Evolutionary conservation across 2,329 filamentous ascomycete genomes (phyloP), one percentile per base, ranked within the genome.

Genomic region (Colletotrichum tanaceti): DNA sequence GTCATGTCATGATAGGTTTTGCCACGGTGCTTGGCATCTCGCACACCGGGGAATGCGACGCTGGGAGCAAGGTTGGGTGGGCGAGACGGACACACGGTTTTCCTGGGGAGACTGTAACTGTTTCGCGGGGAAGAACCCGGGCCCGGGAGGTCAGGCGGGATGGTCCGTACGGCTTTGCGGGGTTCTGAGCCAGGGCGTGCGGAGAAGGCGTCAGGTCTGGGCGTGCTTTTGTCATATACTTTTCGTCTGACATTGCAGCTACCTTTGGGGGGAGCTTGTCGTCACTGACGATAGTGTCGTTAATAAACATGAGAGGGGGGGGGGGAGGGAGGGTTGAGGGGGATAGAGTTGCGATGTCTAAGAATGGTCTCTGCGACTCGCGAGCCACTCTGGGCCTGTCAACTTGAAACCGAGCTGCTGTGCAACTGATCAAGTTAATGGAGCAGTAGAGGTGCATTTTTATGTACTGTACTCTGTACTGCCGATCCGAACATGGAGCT

Each of bases 121-220:
- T 24, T 47, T 39, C 50, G 50, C 66, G 55, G 66, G 62, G 66
- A 60, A 69, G 54, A 24, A 66, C 66, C 66, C 62, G 55, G 66
- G 53, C 55, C 28, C 62, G 43, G 50, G 46, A 50, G 66, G 66
- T 69, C 66, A 69, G 62, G 64, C 57, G 62, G 62, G 62, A 69
- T 64, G 62, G 54, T 43, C 63, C 66, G 49, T 60, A 41, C 22
- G 57, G 35, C 58, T 43, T 50, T 35, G 35, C 58, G 32, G 50
- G 41, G 46, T 50, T 50, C 44, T 16, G 35, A n/a, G 3, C 5
- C 7, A 32, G 46, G 28, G 38, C 32, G 44, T 24, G 43, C 32
- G 44, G 43, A 28, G n/a, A 59, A 49, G 20, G 7, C 6, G n/a
- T 46, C 13, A 39, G 13, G 43, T 39, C 43, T 16, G 57, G 44